A percentile compares a stretch with the other conserved stretches of the same genome.
These are phyloP conservation scores for Erucastrum elatum DNA, from an alignment of 345 rosid species.

Conservation along the genomic window DNA sequence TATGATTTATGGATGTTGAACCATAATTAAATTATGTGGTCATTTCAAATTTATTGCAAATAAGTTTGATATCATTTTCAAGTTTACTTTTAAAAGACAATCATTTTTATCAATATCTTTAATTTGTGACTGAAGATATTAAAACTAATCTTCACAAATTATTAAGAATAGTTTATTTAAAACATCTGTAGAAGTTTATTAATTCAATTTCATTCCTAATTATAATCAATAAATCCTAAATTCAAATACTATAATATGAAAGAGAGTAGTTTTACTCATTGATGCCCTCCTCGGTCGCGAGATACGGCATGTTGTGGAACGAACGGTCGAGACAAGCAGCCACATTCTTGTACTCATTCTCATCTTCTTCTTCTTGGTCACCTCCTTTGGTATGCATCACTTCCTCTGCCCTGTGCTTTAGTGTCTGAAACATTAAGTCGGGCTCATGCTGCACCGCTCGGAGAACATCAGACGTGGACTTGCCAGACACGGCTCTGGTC, in stretches of 20 bases:
- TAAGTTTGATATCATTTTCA: too few species aligned
- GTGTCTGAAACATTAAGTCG: slow-evolving; percentile 87
- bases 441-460: slow-evolving; percentile 97
- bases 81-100: too few species aligned
- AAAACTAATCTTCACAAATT: too few species aligned
- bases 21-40: too few species aligned
- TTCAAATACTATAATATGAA: slow-evolving; percentile 16
- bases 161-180: too few species aligned
- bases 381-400: slow-evolving; percentile 31
- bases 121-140: too few species aligned
- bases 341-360: slow-evolving; percentile 38
- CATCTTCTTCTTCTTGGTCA: slow-evolving; percentile 7
- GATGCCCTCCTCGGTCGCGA: slow-evolving; percentile 44
- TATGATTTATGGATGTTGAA: slow-evolving; percentile 22
- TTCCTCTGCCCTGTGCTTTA: slow-evolving; percentile 87
- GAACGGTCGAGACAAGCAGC: slow-evolving; percentile 63
- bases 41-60: too few species aligned
- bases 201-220: too few species aligned
- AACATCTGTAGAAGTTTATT: too few species aligned
- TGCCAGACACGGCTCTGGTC: slow-evolving; percentile 76
- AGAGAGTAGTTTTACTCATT: slow-evolving; percentile 53
- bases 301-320: slow-evolving; percentile 95
- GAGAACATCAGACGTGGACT: slow-evolving; percentile 85
- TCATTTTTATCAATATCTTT: too few species aligned
- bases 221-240: too few species aligned